phyloP scores from a whole-genome alignment of 257 asterid genomes.

The Ligustrum vulgare region DNA sequence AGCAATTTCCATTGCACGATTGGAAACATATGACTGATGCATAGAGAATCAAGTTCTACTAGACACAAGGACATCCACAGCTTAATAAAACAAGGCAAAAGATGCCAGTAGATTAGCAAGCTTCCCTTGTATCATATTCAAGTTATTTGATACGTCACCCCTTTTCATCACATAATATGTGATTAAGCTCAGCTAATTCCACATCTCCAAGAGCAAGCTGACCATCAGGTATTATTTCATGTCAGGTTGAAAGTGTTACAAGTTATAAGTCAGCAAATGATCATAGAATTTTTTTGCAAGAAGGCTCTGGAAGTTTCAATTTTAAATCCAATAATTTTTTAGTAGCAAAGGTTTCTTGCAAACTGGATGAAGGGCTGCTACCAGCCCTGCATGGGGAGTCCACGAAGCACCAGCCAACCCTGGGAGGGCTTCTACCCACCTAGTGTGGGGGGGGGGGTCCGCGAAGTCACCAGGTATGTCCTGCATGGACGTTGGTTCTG shows the following conservation, averaged over 20 bases:
- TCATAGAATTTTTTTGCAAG: neutral
- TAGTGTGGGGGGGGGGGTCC: too few species aligned
- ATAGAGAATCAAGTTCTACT: neutral
- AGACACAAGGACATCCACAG: neutral
- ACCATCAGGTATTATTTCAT: neutral
- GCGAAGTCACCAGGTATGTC: too few species aligned
- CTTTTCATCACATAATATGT: neutral
- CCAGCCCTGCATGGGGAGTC: too few species aligned
- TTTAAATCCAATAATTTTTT: neutral
- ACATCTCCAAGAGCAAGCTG: constrained; percentile 1
- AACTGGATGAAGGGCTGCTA: neutral
- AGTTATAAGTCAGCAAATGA: neutral
- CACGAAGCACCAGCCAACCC: too few species aligned
- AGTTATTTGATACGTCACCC: neutral
- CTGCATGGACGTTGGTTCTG: too few species aligned
- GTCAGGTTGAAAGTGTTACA: neutral
- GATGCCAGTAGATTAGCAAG: neutral
- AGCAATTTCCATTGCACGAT: constrained; percentile 4
- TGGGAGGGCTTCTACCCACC: too few species aligned
- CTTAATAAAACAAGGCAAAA: constrained; percentile 3
- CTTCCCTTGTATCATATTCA: neutral
- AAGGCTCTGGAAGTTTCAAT: neutral
- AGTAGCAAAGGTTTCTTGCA: neutral
- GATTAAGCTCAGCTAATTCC: neutral
- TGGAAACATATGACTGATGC: neutral